Base-by-base conservation (phyloP, 192 early-diverging fungal species). In the Coemansia sp. region DNA sequence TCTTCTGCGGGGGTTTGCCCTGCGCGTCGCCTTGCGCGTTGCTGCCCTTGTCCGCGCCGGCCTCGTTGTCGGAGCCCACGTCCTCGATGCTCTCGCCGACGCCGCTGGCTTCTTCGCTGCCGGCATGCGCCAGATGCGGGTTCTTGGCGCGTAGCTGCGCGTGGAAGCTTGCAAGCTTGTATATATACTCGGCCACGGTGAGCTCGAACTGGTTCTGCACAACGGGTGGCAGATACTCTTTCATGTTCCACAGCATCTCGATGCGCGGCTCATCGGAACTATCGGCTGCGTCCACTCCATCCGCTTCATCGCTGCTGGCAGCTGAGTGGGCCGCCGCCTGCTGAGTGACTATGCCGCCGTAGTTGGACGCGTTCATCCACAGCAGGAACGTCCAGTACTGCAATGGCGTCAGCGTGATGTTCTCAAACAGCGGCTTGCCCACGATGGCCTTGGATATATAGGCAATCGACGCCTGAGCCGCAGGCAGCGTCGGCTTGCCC, bases 361-460 rank as follows among this genome's bases (percentile, higher is more conserved):
- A 94, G 74, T 98, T 98, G 61, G 85, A 84, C 54, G 75, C 71
- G 68, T 98, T 93, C 91, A 95, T 93, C 97, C 97, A 98, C 36
- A 95, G 42, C 60, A 95, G 55, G 36, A 87, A 83, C 28, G 87
- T 83, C 90, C 91, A 98, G 60, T 87, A 91, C 60, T 85, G 74
- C 27, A 82, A 73, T n/a, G 85, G 78, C 10, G 84, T 73, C 58
- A 98, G 51, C 54, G 87, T 84, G 4, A 98, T 55, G 34, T 83
- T 78, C 62, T 87, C 84, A 72, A 96, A 95, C 11, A 93, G 65
- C 9, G 86, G 88, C 61, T 90, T 90, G 30, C 78, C 82, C 23
- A 78, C 71, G 16, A 96, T 82, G 5, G 88, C 86, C 20, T 86
- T 83, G 25, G 86, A 54, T 4, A 95, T 68, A 64, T 93, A 97